Evolutionary conservation across 176 grass and related monocot species (phyloP), one percentile per base, ranked within the genome.

Genomic region (Carex littledalei): DNA sequence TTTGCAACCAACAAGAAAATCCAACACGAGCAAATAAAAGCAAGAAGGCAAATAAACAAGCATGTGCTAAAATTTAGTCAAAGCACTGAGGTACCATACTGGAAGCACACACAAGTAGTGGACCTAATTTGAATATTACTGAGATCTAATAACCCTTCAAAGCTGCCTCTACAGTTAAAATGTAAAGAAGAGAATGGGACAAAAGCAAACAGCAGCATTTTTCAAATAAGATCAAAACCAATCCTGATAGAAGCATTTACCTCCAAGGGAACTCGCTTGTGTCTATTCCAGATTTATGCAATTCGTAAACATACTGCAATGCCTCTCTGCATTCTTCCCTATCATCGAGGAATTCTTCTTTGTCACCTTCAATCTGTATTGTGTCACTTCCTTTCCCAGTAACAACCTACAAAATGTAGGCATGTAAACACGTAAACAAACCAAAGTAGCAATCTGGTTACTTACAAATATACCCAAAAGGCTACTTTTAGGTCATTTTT

Each of bases 231-330:
- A 83, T 24, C 3, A 77, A 45, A 47, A 31, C 26, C 73, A 77
- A 77, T 55, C 73, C 21, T 77, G 45, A 78, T 81, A 16, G 26
- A 84, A 88, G 84, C 45, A 75, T 35, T 39, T 92, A 98, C 93
- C 95, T 88, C 95, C 95, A 98, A 83, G 95, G 95, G 78, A 98
- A 98, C 72, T 98, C 95, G 69, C 91, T 94, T 78, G 95, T 98
- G 87, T 98, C 95, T 86, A 98, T 95, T 86, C 95, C 95, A 89
- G 91, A 88, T 78, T 89, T 88, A 85, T 98, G 93, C 83, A 98
- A 86, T 81, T 94, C 93, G 62, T 93, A 91, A 72, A 98, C 93
- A 3, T 91, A 94, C 62, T 95, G 89, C 63, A 98, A 84, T 83
- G 95, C 95, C 86, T 98, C 95, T 83, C 95, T 94, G 45, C 95